These are phyloP conservation scores for Biancaea sappan DNA, from an alignment of 306 rosid genomes.

Conservation along the genomic window DNA sequence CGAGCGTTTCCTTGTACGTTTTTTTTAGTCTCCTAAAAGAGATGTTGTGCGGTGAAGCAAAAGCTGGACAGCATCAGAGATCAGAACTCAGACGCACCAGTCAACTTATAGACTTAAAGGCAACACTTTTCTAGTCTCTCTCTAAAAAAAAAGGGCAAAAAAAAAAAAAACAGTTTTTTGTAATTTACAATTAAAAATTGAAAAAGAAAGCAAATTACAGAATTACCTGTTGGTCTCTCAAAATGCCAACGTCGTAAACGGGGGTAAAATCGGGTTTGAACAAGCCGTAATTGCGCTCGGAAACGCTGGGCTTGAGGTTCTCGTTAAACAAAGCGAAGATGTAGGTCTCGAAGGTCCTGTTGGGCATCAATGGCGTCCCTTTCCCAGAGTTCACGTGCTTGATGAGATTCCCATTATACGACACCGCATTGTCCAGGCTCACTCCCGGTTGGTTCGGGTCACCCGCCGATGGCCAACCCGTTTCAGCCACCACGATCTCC, in stretches of 20 bases:
- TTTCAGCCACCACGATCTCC: constrained; percentile 70
- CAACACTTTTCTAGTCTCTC: neutral
- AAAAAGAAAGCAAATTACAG: neutral
- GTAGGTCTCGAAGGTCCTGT: constrained; percentile 66
- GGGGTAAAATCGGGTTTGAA: constrained; percentile 69
- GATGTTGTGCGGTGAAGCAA: neutral
- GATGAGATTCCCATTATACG: constrained; percentile 71
- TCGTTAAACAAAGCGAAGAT: constrained; percentile 78
- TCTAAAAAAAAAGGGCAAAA: too few relatives aligned
- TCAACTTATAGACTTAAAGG: too few relatives aligned
- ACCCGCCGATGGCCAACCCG: constrained; percentile 90
- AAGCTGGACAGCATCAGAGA: neutral
- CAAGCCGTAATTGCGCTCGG: constrained; percentile 82
- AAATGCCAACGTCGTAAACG: constrained; percentile 68
- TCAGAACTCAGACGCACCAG: neutral
- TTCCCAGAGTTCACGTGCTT: constrained; percentile 69
- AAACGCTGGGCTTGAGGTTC: constrained; percentile 57
- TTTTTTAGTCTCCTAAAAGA: neutral
- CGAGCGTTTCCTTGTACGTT: too few relatives aligned
- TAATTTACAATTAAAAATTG: neutral
- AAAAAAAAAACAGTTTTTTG: too few relatives aligned
- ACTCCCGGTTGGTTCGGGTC: constrained; percentile 73
- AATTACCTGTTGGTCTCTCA: constrained; percentile 54
- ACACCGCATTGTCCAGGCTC: constrained; percentile 60
- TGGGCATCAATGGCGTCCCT: constrained; percentile 89